Percentiles rank a stretch among this genome's conserved stretches.
These are phyloP conservation scores for Suhomyces sp. DNA, from an alignment of 805 yeast genomes.

Conservation along the genomic window DNA sequence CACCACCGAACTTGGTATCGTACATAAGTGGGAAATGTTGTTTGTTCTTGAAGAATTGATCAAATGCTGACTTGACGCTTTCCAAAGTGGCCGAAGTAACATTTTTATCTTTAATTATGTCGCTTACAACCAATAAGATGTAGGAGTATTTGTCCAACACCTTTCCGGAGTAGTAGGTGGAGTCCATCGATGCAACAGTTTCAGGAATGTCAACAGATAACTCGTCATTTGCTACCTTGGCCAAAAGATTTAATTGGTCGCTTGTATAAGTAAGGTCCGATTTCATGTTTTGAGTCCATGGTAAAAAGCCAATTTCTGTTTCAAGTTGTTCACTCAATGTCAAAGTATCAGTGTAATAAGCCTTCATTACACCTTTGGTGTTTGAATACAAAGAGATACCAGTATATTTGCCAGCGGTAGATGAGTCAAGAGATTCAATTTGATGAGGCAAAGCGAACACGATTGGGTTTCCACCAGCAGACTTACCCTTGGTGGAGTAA, in stretches of 20 bases:
- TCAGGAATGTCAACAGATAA: constrained; percentile 44
- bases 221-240: constrained; percentile 46
- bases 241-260: constrained; percentile 43
- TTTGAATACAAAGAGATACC: constrained; percentile 45
- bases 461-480: constrained; percentile 45
- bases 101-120: constrained; percentile 43
- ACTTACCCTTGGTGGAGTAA: constrained; percentile 50
- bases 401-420: constrained; percentile 30
- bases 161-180: constrained; percentile 54
- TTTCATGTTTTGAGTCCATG: constrained; percentile 39
- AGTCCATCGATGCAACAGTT: constrained; percentile 36
- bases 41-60: constrained; percentile 35
- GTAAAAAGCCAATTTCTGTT: constrained; percentile 41
- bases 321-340: constrained; percentile 38
- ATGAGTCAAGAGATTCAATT: constrained; percentile 31
- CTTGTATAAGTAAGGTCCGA: constrained; percentile 36
- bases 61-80: constrained; percentile 44
- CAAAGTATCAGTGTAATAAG: constrained; percentile 39
- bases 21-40: constrained; percentile 51
- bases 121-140: constrained; percentile 49
- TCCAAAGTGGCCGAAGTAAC: constrained; percentile 34
- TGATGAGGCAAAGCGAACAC: constrained; percentile 57
- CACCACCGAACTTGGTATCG: constrained; percentile 55
- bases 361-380: constrained; percentile 52
- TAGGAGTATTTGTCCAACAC: constrained; percentile 56